Conservation (phyloP, 306 rosid species). For the Calophaca sinica region DNA sequence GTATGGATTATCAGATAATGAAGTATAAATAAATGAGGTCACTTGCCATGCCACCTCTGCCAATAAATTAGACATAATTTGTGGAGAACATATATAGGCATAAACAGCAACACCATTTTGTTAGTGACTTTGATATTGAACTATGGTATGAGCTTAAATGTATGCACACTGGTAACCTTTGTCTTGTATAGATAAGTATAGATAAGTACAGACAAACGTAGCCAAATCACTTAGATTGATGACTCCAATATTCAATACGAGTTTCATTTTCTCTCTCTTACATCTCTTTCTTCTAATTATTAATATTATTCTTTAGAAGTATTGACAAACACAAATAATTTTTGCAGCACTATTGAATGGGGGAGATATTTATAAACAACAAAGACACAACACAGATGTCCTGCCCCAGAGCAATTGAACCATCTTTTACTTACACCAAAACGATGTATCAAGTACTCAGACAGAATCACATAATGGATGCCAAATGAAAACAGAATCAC, state of each 20-base stretch:
- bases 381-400: slow-evolving; percentile 26
- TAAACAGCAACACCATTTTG: neutral
- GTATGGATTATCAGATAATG: neutral
- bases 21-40: slow-evolving; percentile 19
- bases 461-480: slow-evolving; percentile 25
- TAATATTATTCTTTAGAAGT: slow-evolving; percentile 1
- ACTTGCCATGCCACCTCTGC: neutral
- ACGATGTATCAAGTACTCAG: neutral
- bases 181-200: neutral
- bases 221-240: neutral
- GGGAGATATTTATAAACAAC: neutral
- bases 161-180: slow-evolving; percentile 2
- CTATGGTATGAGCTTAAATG: slow-evolving; percentile 9
- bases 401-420: neutral
- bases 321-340: neutral
- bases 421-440: slow-evolving; percentile 11
- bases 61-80: slow-evolving; percentile 36
- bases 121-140: slow-evolving; percentile 1
- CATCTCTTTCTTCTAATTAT: slow-evolving; percentile 29
- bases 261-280: slow-evolving; percentile 25
- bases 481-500: slow-evolving; percentile 14
- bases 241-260: slow-evolving; percentile 4
- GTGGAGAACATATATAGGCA: slow-evolving; percentile 3
- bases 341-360: neutral
- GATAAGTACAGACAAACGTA: slow-evolving; percentile 11